Base-by-base conservation (phyloP, 2,329 filamentous ascomycete genomes). In the Fusarium sp. region DNA sequence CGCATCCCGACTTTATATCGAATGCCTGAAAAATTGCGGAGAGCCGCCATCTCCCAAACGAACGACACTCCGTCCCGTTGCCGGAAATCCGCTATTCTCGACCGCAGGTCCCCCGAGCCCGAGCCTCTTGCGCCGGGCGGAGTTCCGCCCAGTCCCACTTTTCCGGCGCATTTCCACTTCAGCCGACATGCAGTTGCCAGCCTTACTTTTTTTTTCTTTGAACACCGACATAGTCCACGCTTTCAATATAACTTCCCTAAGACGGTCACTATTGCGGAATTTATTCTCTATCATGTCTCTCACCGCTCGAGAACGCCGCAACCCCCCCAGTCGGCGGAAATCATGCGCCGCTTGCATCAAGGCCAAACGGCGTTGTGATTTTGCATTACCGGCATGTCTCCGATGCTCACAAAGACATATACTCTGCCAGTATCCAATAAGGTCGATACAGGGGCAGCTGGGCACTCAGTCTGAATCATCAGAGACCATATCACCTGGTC, bases 361-460 rank as follows among this genome's bases (percentile, higher is more conserved):
- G 68, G 81, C 86, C 23, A 89, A 88, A 74, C 81, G 87, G 15
- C 83, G 83, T 46, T 89, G 87, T 72, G 84, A 86, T 66, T 80
- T 84, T 36, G 80, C 79, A 18, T 72, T 80, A 15, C 87, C 86
- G 3, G 72, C 79, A 14, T 90, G 87, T 67, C 75, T 81, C 17
- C 81, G 87, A 41, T 89, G 87, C 70, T 72, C 76, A 1, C 81
- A 82, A 56, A 81, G 85, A 27, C 75, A 76, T 3, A 73, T 88
- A 2, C 48, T 72, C 1, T 89, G 87, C 74, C 71, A 78, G 6
- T 88, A 87, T 62, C 79, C 78, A n/a, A 35, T 42, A 31, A 25
- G 56, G 11, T n/a, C 13, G 15, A 17, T 56, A 27, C 60, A 54
- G n/a, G 43, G 33, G 20, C 42, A 58, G 15, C 10, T 21, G 17